phyloP scores from a whole-genome alignment of 805 yeast species.

The Candida endomychidarum region DNA sequence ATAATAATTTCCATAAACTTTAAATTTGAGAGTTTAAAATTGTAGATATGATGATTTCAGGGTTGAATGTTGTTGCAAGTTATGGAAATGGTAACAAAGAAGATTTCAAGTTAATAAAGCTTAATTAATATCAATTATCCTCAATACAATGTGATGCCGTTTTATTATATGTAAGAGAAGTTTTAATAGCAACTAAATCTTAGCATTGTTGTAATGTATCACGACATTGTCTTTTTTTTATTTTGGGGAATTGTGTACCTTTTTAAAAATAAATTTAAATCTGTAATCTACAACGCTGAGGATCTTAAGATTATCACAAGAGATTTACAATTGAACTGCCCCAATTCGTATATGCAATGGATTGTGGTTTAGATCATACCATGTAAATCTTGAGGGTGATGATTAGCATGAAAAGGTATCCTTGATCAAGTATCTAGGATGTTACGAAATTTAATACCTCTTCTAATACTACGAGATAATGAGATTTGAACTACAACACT shows the following conservation, averaged over 20 bases:
- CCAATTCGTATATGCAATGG: too few species aligned
- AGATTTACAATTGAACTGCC: constrained; percentile 4
- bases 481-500: too few species aligned
- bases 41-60: neutral
- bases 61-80: too few species aligned
- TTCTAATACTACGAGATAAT: too few species aligned
- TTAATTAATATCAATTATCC: neutral
- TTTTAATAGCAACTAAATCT: constrained; percentile 6
- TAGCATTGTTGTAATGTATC: neutral
- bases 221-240: constrained; percentile 3
- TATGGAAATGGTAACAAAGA: neutral
- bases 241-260: neutral
- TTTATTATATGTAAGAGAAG: constrained; percentile 8
- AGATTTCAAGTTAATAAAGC: neutral
- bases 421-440: too few species aligned
- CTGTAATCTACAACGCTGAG: neutral
- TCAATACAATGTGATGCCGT: constrained; percentile 1
- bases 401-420: too few species aligned
- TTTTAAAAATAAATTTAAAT: constrained; percentile 1
- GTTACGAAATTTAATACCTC: too few species aligned
- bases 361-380: neutral
- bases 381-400: neutral
- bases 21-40: neutral
- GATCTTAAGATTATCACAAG: neutral
- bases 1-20: neutral